These are phyloP conservation scores for Podila clonocystis DNA, from an alignment of 192 early-diverging fungal genomes.

Conservation along the genomic window DNA sequence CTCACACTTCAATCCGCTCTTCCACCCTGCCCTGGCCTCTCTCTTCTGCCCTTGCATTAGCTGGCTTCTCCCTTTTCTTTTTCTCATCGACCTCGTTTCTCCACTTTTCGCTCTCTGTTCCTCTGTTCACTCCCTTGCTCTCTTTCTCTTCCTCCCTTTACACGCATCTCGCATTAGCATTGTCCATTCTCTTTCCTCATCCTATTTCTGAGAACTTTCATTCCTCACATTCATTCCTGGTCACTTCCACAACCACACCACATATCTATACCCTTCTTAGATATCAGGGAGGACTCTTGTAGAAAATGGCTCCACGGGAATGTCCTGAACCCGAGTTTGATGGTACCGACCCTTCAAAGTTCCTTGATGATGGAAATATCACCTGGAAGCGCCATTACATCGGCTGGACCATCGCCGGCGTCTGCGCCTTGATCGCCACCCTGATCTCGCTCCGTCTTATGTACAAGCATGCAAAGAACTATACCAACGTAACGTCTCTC, in stretches of 20 bases:
- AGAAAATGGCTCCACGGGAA: constrained; percentile 8
- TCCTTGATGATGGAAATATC: constrained; percentile 36
- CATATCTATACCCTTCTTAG: not conserved
- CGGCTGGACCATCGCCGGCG: constrained; percentile 67
- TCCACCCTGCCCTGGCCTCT: not conserved
- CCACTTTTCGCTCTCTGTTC: not conserved
- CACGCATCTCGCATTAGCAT: not conserved
- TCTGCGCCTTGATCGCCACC: constrained; percentile 61
- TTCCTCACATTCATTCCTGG: not conserved
- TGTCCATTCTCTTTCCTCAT: not conserved
- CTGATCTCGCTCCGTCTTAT: constrained; percentile 62
- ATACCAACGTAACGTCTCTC: constrained; percentile 52
- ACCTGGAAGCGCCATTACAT: constrained; percentile 60
- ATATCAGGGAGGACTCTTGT: not conserved
- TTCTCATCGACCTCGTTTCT: not conserved
- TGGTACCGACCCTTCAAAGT: constrained; percentile 21
- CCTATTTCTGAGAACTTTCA: not conserved
- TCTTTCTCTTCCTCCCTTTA: not conserved
- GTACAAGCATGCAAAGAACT: constrained; percentile 63
- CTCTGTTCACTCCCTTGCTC: not conserved
- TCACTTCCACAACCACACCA: not conserved
- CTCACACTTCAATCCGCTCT: not conserved
- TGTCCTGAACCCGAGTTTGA: constrained; percentile 29
- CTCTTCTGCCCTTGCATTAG: not conserved
- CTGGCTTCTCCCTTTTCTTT: not conserved